Percentiles rank a stretch among this genome's conserved stretches.
These are phyloP conservation scores for Pestalotiopsis sp. DNA, from an alignment of 2,329 filamentous ascomycete species.

Conservation along the genomic window DNA sequence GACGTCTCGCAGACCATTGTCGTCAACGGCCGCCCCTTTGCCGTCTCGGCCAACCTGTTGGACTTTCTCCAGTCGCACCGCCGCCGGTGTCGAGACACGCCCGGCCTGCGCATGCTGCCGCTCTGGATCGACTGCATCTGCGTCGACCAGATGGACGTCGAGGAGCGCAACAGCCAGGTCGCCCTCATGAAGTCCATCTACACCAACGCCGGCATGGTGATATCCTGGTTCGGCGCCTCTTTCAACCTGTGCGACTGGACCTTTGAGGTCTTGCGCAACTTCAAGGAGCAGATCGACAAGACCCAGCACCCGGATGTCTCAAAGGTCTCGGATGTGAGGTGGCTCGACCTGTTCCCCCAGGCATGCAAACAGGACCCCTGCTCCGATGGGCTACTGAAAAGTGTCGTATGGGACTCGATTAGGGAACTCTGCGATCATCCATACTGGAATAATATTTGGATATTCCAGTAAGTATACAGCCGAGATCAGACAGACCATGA, in stretches of 20 bases:
- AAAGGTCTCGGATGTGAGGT: background rate
- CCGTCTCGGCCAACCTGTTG: background rate
- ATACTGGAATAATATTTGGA: conserved; percentile 6
- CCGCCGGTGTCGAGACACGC: background rate
- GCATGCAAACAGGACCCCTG: background rate
- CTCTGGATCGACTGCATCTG: conserved; percentile 8
- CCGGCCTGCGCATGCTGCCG: background rate
- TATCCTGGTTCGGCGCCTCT: conserved; percentile 7
- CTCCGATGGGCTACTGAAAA: background rate
- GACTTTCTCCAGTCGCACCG: conserved; percentile 1
- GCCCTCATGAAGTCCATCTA: conserved; percentile 4
- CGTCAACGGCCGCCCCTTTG: conserved; percentile 4
- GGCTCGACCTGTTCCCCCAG: conserved; percentile 1
- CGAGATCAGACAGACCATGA: no score
- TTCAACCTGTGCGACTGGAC: background rate
- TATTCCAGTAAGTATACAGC: conserved; percentile 1
- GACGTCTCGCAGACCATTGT: background rate
- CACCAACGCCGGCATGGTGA: background rate
- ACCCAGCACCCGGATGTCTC: background rate
- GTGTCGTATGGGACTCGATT: conserved; percentile 4
- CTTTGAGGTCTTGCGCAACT: background rate
- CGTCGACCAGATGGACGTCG: background rate
- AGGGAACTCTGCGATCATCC: conserved; percentile 2
- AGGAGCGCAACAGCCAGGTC: conserved; percentile 2
- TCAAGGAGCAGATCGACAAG: conserved; percentile 6